These are phyloP conservation scores for Geotrichum aggregatum DNA, from an alignment of 1,139 yeast genomes.

Conservation along the genomic window DNA sequence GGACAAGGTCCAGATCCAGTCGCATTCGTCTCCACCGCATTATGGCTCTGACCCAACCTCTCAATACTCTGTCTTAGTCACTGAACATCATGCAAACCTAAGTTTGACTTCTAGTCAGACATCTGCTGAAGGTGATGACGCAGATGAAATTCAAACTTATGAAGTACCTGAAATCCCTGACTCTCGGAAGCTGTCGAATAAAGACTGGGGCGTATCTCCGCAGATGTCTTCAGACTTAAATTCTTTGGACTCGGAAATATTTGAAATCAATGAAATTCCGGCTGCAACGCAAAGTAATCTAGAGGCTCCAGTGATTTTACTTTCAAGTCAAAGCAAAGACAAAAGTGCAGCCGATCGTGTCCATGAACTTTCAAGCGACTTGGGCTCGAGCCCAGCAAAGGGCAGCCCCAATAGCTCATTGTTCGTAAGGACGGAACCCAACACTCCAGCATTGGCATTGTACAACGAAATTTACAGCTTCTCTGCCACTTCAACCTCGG, in stretches of 20 bases:
- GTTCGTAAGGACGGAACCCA: not conserved
- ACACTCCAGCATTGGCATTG: not conserved
- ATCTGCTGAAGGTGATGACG: too few relatives aligned
- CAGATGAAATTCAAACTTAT: too few relatives aligned
- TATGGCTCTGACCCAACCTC: constrained; percentile 4
- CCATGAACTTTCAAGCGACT: not conserved
- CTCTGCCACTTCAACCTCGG: not conserved
- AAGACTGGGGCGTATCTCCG: too few relatives aligned
- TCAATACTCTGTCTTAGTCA: not conserved
- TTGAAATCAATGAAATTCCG: not conserved
- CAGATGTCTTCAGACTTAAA: constrained; percentile 2
- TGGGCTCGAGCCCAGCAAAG: not conserved
- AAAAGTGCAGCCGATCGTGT: not conserved
- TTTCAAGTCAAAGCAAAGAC: not conserved
- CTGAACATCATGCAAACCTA: not conserved
- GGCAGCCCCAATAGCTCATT: not conserved
- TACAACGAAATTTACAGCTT: not conserved
- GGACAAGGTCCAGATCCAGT: not conserved
- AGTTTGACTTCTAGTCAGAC: too few relatives aligned
- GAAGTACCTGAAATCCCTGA: too few relatives aligned
- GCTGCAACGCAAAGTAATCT: not conserved
- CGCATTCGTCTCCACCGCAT: not conserved
- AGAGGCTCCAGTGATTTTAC: too few relatives aligned
- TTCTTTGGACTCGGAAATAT: not conserved
- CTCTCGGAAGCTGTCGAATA: too few relatives aligned